Base-by-base conservation (phyloP, 345 rosid species). In the Odontarrhena argentea region DNA sequence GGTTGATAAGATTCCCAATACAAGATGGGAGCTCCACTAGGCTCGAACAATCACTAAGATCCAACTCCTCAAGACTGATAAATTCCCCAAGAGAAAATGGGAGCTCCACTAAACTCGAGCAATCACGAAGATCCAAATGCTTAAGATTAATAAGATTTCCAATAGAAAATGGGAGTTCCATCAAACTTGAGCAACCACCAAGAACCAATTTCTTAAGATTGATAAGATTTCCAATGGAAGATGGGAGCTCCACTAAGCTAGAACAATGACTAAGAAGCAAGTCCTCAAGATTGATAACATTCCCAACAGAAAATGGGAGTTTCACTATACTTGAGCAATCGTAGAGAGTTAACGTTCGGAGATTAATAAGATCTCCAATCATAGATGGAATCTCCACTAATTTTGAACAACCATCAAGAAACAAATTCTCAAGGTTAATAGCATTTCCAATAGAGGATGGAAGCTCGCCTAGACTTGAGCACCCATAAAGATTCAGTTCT, bases 381-480 rank as follows among this genome's bases (percentile, higher is more conserved):
- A 18, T 18, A 18, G 22, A 18, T 18, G 22, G 22, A 18, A 18
- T 18, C 22, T 18, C 22, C 22, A 18, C 22, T 18, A 18, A 18
- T 18, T 18, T 18, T 18, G 22, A 18, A 18, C 22, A 18, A 18
- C 22, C 22, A 18, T 18, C 22, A 18, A 18, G 22, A 50, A 9
- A 2, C 55, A 50, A 24, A 1, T 26, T 1, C 3, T 3, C 0
- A 3, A 50, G 35, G 6, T 26, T 25, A 24, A 2, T 50, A 4
- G 4, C 35, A 50, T 50, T 50, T 2, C 35, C 55, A 26, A 50
- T 50, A 10, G 55, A 50, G 6, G 34, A 51, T 0, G 55, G 55
- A 42, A 66, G 8, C 6, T 32, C 34, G 26, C 6, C 44, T 8
- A 73, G 14, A 11, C 24, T 60, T 18, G 6, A 13, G 56, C 83